phyloP scores from a whole-genome alignment of 495 filamentous ascomycete genomes.

The Neurospora sp. region DNA sequence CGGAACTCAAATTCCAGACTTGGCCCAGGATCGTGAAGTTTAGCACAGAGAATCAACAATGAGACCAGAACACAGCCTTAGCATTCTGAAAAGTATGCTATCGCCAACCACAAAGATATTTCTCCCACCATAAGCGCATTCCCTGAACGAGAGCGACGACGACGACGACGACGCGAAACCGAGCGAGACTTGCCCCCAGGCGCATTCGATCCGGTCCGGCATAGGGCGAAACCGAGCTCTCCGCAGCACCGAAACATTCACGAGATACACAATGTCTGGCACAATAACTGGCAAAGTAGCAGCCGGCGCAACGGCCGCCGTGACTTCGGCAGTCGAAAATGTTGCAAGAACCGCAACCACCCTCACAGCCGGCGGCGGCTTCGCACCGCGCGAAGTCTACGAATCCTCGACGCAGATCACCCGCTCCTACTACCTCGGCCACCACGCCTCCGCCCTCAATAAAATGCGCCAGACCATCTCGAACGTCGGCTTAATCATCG shows the following conservation, averaged over 20 bases:
- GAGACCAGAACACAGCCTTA: neutral
- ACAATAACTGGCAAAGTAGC: constrained; percentile 4
- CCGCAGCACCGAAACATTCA: neutral
- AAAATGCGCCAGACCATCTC: constrained; percentile 80
- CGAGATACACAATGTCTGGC: neutral
- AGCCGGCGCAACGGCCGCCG: neutral
- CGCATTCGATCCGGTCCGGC: neutral
- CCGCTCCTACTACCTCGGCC: constrained; percentile 92
- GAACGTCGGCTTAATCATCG: constrained; percentile 78
- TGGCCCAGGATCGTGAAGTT: neutral
- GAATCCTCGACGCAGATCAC: constrained; percentile 54
- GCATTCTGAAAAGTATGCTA: neutral
- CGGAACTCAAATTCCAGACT: neutral
- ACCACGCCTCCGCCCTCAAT: constrained; percentile 72
- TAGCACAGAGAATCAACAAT: neutral
- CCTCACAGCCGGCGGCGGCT: constrained; percentile 30
- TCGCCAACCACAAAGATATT: neutral
- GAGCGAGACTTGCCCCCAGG: neutral
- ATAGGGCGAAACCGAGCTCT: neutral
- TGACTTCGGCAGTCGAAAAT: neutral
- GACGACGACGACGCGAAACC: neutral
- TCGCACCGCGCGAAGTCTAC: constrained; percentile 66
- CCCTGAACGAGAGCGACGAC: neutral
- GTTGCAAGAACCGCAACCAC: constrained; percentile 10
- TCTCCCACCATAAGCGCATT: neutral